These are phyloP conservation scores for Grammothele lineata DNA, from an alignment of 768 basidiomycete species.

Conservation along the genomic window DNA sequence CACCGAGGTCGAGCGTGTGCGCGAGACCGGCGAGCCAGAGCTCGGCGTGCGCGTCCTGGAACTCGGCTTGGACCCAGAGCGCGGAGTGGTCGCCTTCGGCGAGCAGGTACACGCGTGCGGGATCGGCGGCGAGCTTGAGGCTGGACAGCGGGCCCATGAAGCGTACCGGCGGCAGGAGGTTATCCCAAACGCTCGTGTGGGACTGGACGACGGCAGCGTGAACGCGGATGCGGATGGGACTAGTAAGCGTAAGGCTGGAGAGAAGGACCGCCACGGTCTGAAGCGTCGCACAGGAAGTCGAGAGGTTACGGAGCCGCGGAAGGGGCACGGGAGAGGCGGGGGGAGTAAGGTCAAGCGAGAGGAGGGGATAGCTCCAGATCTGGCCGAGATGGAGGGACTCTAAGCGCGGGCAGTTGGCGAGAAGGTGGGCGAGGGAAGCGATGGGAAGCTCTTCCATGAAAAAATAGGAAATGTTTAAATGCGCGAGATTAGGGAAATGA, in stretches of 20 bases:
- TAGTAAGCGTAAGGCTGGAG: background rate
- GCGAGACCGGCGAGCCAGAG: background rate
- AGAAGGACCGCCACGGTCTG: background rate
- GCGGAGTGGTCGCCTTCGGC: background rate
- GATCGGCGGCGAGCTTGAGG: constrained; percentile 2
- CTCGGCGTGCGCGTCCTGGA: background rate
- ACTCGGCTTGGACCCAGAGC: background rate
- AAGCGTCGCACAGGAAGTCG: background rate
- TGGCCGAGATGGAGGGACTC: constrained; percentile 1
- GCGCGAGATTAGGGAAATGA: background rate
- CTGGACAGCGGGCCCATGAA: background rate
- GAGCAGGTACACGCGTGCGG: background rate
- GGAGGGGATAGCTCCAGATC: constrained; percentile 1
- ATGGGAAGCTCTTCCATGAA: constrained; percentile 4
- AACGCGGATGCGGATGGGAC: background rate
- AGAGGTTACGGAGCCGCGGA: background rate
- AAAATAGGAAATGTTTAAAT: constrained; percentile 5
- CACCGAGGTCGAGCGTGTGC: background rate
- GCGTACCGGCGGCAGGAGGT: background rate
- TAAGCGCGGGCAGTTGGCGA: background rate
- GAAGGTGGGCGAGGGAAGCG: background rate
- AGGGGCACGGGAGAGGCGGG: background rate
- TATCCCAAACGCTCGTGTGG: background rate
- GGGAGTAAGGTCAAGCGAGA: background rate
- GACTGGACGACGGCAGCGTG: background rate